Conservation (phyloP, 495 filamentous ascomycete species). For the Letharia columbiana region DNA sequence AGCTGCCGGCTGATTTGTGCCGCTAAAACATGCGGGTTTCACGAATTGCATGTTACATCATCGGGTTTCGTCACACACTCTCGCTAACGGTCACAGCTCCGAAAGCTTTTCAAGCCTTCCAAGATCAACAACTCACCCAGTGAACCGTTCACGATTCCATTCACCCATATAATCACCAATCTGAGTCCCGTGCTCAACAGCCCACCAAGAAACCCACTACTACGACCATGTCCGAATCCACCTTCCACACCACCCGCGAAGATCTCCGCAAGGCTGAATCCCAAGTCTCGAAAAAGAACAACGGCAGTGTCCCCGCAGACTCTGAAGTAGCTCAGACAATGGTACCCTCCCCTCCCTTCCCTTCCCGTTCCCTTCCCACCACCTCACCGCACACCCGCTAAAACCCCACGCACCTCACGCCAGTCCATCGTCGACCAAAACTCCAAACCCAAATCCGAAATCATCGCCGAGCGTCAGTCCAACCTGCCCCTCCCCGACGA, state of each 20-base stretch:
- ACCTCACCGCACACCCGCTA: constrained; percentile 3
- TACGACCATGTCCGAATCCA: constrained; percentile 41
- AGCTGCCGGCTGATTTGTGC: background rate
- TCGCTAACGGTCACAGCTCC: constrained; percentile 21
- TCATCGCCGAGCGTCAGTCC: constrained; percentile 55
- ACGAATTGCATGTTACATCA: constrained; percentile 23
- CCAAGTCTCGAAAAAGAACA: constrained; percentile 34
- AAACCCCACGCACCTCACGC: background rate
- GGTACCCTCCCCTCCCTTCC: constrained; percentile 20
- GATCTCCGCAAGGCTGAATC: constrained; percentile 47
- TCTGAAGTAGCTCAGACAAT: constrained; percentile 43
- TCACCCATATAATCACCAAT: background rate
- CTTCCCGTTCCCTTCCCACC: background rate
- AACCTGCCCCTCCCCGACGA: constrained; percentile 75
- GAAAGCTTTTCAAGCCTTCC: constrained; percentile 20
- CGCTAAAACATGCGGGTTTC: constrained; percentile 15
- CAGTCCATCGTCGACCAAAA: constrained; percentile 42
- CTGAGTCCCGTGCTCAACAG: background rate
- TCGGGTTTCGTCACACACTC: constrained; percentile 28
- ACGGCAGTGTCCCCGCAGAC: constrained; percentile 37
- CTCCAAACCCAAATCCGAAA: constrained; percentile 46
- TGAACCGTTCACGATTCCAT: background rate
- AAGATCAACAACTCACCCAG: background rate
- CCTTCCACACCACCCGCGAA: constrained; percentile 44
- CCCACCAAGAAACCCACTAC: background rate